A percentile compares a stretch with the other conserved stretches of the same genome.
These are phyloP conservation scores for Aspergillus campestris DNA, from an alignment of 495 filamentous ascomycete genomes.

Conservation along the genomic window DNA sequence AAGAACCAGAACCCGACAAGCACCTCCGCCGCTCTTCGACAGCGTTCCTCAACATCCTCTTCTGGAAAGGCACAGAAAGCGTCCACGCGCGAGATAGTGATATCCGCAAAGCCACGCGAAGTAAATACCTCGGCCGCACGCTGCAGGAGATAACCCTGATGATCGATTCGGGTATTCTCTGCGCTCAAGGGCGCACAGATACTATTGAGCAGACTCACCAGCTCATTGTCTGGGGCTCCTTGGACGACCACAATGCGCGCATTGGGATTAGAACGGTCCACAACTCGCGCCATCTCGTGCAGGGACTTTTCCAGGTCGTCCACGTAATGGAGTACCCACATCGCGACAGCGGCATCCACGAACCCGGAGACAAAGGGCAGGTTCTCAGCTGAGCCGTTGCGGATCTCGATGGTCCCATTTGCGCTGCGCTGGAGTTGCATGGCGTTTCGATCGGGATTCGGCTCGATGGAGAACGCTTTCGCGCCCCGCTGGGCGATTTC, in stretches of 20 bases:
- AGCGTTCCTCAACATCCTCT: not conserved
- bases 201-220: not conserved
- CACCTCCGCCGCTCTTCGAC: not conserved
- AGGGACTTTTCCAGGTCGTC: conserved; percentile 2
- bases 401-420: not conserved
- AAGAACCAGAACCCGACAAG: conserved; percentile 1
- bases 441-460: not conserved
- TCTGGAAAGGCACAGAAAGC: not conserved
- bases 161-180: not conserved
- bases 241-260: conserved; percentile 1
- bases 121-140: not conserved
- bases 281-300: not conserved
- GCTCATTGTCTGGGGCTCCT: conserved; percentile 3
- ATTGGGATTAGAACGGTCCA: not conserved
- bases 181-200: not conserved
- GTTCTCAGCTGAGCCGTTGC: not conserved
- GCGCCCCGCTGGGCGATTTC: not conserved
- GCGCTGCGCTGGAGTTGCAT: not conserved
- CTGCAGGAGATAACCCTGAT: conserved; percentile 5
- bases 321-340: not conserved
- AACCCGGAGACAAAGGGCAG: not conserved
- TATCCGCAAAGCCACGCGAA: conserved; percentile 1
- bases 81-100: not conserved
- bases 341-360: conserved; percentile 1
- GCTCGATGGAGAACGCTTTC: not conserved